Percentiles rank a stretch among this genome's conserved stretches.
Evolutionary conservation across 1,284 basidiomycete genomes (phyloP).

Genomic region (Phenoliferia sp.): DNA sequence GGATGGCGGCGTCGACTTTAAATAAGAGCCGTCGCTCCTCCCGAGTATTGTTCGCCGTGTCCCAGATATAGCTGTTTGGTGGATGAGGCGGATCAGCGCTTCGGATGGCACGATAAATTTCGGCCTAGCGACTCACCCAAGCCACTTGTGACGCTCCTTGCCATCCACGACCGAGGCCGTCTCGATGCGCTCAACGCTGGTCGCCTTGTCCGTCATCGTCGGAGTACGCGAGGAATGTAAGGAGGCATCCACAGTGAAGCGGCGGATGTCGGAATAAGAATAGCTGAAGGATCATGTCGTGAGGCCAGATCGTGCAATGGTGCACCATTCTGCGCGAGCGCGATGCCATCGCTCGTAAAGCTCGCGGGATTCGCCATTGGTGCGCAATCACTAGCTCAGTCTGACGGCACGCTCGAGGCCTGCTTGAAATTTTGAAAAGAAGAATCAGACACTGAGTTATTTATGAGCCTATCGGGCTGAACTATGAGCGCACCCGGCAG

Average conservation of each 20-base stretch:
- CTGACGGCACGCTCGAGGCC: too few relatives aligned
- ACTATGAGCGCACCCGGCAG: too few relatives aligned
- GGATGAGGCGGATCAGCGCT: background rate
- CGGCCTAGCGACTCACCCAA: background rate
- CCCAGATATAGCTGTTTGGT: background rate
- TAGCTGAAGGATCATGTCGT: background rate
- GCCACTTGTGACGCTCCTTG: background rate
- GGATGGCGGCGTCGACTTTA: conserved; percentile 41
- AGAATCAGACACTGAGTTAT: too few relatives aligned
- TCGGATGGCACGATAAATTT: background rate
- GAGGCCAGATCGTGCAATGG: background rate
- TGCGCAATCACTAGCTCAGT: background rate
- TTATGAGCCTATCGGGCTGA: too few relatives aligned
- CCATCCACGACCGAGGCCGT: background rate
- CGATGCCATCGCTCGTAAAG: background rate
- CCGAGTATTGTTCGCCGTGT: background rate
- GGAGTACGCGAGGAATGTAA: background rate
- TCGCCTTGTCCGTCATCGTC: background rate
- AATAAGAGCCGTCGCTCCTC: conserved; percentile 38
- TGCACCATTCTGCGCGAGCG: background rate
- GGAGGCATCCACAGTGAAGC: background rate
- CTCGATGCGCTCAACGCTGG: background rate
- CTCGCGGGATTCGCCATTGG: background rate
- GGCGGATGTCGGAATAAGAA: background rate
- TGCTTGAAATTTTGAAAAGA: too few relatives aligned